A percentile compares a stretch with the other conserved stretches of the same genome.
These are phyloP conservation scores for Schwanniomyces vanrijiae DNA, from an alignment of 805 yeast species.

Conservation along the genomic window DNA sequence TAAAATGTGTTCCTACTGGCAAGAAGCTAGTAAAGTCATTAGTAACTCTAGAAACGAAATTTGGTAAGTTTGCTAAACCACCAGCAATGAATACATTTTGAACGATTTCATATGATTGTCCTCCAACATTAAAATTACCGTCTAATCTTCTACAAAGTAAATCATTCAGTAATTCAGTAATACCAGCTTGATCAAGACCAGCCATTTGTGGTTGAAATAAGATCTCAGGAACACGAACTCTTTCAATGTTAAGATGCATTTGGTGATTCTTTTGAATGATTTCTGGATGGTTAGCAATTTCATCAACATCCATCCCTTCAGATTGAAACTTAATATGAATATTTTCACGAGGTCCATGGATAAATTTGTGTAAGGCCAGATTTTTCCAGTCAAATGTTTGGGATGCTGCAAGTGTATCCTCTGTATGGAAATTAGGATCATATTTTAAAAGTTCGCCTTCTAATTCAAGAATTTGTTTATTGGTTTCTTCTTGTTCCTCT, in stretches of 20 bases:
- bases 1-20: conserved; percentile 64
- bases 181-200: conserved; percentile 94
- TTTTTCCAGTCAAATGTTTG: conserved; percentile 79
- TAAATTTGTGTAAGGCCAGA: conserved; percentile 74
- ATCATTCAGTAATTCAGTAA: conserved; percentile 73
- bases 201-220: conserved; percentile 91
- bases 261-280: conserved; percentile 86
- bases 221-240: conserved; percentile 90
- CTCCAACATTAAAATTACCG: conserved; percentile 52
- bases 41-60: conserved; percentile 65
- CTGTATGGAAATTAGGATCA: conserved; percentile 84
- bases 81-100: conserved; percentile 83
- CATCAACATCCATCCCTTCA: conserved; percentile 42
- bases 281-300: conserved; percentile 51
- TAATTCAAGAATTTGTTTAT: conserved; percentile 53
- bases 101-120: conserved; percentile 52
- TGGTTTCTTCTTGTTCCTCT: conserved; percentile 77
- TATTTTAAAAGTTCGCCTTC: conserved; percentile 76
- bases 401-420: conserved; percentile 75
- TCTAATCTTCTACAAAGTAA: conserved; percentile 61
- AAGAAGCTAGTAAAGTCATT: conserved; percentile 68
- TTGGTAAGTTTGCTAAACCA: conserved; percentile 68
- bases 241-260: conserved; percentile 84
- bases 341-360: conserved; percentile 87
- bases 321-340: conserved; percentile 53